Base-by-base conservation (phyloP, 108 stramenopile genomes). In the Asterionellopsis glacialis region DNA sequence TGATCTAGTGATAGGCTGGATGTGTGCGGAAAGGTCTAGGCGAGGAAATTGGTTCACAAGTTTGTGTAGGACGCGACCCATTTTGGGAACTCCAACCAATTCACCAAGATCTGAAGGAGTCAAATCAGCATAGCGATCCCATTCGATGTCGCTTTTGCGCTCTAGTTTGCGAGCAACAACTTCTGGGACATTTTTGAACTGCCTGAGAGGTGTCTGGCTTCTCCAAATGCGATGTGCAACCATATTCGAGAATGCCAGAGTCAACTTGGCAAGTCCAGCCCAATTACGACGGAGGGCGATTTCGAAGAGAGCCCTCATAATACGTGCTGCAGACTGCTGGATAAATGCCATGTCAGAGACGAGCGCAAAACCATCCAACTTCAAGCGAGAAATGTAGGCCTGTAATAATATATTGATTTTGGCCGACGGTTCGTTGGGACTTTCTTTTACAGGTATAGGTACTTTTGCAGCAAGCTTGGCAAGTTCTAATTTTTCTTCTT, bases 401-500 rank as follows among this genome's bases (percentile, higher is more conserved):
- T 99, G 99, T 16, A 99, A 82, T 45, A 99, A 83, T 47, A 96
- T 95, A 70, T 99, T 99, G 51, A 99, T 81, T 73, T 99, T 97
- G 45, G 92, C 91, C n/a, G 88, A 81, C 43, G 93, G 88, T 68
- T 98, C 98, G 52, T 72, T 94, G 11, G 94, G 86, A 58, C 81
- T 81, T 67, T 97, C 96, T 71, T 98, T 98, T 28, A 99, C 94
- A 25, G 99, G 99, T 62, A 99, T 95, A 2, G 99, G 99, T 48
- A 98, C 99, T 63, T 91, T 86, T 24, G 82, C 87, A 21, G 96
- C 93, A 33, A 99, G 87, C 63, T 96, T 95, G 10, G 72, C 66
- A 41, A 99, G 85, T 68, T 99, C 99, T 47, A 98, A 75, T 74
- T 97, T 97, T 79, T 99, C 99, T 67, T 98, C 99, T 49, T 95